Conservation (phyloP, 768 basidiomycete genomes). For the Lanmaoa pseudosensibilis region DNA sequence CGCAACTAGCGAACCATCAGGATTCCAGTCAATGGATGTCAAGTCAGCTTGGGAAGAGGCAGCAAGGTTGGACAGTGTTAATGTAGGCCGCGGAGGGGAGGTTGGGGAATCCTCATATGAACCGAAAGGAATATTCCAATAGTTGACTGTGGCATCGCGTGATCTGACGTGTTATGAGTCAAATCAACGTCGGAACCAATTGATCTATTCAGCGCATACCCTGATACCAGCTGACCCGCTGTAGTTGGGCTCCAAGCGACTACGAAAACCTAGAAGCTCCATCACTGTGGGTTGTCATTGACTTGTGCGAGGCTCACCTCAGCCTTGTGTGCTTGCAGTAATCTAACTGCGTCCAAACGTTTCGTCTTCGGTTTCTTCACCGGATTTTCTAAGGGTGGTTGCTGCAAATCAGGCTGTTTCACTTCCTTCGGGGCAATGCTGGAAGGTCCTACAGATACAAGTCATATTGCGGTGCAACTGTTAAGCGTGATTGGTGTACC, state of each 20-base stretch:
- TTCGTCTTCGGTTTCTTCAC: conserved; percentile 38
- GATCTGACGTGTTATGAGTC: conserved; percentile 45
- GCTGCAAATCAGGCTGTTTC: conserved; percentile 21
- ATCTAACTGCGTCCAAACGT: conserved; percentile 41
- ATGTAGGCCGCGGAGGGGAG: conserved; percentile 35
- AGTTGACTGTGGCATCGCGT: conserved; percentile 70
- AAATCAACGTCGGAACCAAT: not conserved
- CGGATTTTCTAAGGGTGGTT: conserved; percentile 17
- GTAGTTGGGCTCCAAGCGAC: conserved; percentile 75
- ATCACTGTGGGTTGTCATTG: conserved; percentile 5
- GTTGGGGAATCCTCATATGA: conserved; percentile 20
- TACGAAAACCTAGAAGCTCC: conserved; percentile 64
- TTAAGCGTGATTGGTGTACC: conserved; percentile 28
- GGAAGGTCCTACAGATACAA: conserved; percentile 14
- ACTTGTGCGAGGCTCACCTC: conserved; percentile 44
- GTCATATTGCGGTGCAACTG: conserved; percentile 25
- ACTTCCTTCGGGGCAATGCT: conserved; percentile 18
- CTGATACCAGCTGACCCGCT: conserved; percentile 63
- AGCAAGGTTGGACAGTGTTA: conserved; percentile 50
- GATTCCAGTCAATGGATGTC: conserved; percentile 77
- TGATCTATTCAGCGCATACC: conserved; percentile 44
- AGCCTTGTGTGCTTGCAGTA: conserved; percentile 59
- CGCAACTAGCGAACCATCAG: conserved; percentile 70
- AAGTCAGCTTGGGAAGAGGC: conserved; percentile 56
- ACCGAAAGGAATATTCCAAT: conserved; percentile 64